phyloP scores from a whole-genome alignment of 2,329 filamentous ascomycete species.

The Aspergillus sp. region DNA sequence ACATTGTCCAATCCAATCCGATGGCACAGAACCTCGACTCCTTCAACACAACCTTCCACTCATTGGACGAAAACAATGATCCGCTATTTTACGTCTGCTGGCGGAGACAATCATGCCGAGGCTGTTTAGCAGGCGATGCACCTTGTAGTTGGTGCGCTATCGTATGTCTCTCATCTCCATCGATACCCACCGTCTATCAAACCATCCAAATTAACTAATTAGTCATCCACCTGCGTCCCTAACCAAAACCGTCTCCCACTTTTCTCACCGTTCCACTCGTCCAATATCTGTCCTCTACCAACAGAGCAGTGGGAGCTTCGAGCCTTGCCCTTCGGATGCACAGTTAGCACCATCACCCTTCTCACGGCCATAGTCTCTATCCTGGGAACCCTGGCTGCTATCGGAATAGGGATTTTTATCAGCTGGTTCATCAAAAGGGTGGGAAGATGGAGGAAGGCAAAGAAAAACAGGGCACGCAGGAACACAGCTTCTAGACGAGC shows the following conservation, averaged over 20 bases:
- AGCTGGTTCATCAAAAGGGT: conserved; percentile 11
- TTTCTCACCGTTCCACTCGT: conserved; percentile 30
- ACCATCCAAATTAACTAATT: neutral
- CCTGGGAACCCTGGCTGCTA: conserved; percentile 20
- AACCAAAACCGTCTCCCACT: conserved; percentile 32
- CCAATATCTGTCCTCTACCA: conserved; percentile 35
- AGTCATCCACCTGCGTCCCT: conserved; percentile 38
- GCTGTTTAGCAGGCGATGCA: conserved; percentile 26
- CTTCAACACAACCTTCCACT: conserved; percentile 3
- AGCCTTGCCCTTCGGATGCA: conserved; percentile 33
- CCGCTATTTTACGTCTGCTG: conserved; percentile 30
- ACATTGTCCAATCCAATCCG: too few relatives aligned
- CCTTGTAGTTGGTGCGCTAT: conserved; percentile 36
- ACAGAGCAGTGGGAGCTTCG: conserved; percentile 41
- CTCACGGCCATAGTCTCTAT: conserved; percentile 30
- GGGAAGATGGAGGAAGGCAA: conserved; percentile 7
- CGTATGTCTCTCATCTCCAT: conserved; percentile 17
- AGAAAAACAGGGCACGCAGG: neutral
- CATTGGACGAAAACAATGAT: conserved; percentile 10
- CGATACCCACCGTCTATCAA: neutral
- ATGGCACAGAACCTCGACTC: too few relatives aligned
- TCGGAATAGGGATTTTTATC: conserved; percentile 13
- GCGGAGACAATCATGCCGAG: conserved; percentile 30
- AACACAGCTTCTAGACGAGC: neutral
- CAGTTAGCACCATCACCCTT: conserved; percentile 36